Base-by-base conservation (phyloP, 257 asterid genomes). In the Primulina eburnea region DNA sequence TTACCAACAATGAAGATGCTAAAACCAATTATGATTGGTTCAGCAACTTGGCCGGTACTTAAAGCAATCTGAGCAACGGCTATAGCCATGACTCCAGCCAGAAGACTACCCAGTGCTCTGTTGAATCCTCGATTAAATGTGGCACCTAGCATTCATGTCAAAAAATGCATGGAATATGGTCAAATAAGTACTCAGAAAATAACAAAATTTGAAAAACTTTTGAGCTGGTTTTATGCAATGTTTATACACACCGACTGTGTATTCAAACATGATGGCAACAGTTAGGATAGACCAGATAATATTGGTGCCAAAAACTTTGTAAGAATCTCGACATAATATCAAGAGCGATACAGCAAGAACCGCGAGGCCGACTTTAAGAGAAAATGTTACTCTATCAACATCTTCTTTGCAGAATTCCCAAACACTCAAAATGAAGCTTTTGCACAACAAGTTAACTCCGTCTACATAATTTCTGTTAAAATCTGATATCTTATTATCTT, bases 231-330 rank as follows among this genome's bases (percentile, higher is more conserved):
- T 34, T 60, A 6, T 3, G 40, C 6, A 8, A 55, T 24, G 26
- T 6, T 6, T 11, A 11, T 35, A 76, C 90, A 33, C 83, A 89
- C 96, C 90, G 17, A 89, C 90, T 5, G 87, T 89, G 47, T 86
- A 84, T 68, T 86, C 92, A 72, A 86, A 89, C 92, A 89, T 89
- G 81, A 89, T 67, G 76, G 89, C 96, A 18, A 86, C 92, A 18
- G 96, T 88, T 80, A 88, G 86, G 73, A 88, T 84, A 20, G 92
- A 89, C 96, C 92, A 89, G 71, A 89, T 86, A 69, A 84, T 80
- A 52, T 40, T 80, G 68, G 84, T 62, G 77, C 92, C 96, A 56
- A 89, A 86, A 17, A 84, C 80, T 53, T 71, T 80, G 74, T 86
- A 89, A 28, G 92, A 84, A 17, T 80, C 62, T 38, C 64, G 74